Conservation (phyloP, 169 alveolate genomes). For the Sarcocystis neurona region DNA sequence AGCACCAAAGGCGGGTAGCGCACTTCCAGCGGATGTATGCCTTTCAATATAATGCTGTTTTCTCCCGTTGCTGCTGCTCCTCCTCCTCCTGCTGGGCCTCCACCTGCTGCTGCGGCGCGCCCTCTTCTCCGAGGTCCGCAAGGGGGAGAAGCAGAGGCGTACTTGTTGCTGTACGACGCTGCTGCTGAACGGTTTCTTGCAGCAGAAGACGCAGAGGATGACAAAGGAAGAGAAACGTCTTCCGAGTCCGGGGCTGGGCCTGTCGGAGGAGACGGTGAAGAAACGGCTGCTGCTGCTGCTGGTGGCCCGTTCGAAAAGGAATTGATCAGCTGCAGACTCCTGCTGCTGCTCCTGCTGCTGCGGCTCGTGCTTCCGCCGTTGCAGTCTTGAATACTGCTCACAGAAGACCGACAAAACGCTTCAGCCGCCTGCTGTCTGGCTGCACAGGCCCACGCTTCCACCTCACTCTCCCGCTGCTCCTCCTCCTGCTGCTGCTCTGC, state of each 20-base stretch:
- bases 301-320: background rate
- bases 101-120: conserved; percentile 29
- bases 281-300: conserved; percentile 31
- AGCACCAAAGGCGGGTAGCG: conserved; percentile 2
- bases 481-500: conserved; percentile 26
- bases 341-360: background rate
- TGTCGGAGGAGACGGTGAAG: no score
- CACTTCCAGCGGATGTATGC: background rate
- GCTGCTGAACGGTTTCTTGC: no score
- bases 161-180: no score
- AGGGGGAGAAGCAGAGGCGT: no score
- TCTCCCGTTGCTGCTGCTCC: background rate
- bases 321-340: background rate
- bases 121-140: no score
- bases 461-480: background rate
- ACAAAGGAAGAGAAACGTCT: no score
- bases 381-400: background rate
- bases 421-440: background rate
- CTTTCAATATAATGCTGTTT: no score
- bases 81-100: conserved; percentile 2
- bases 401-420: no score
- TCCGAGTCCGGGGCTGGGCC: no score
- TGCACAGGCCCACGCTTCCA: background rate
- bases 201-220: no score
- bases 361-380: background rate